These are phyloP conservation scores for Cryptosporidium ryanae DNA, from an alignment of 169 alveolate species.

Conservation along the genomic window DNA sequence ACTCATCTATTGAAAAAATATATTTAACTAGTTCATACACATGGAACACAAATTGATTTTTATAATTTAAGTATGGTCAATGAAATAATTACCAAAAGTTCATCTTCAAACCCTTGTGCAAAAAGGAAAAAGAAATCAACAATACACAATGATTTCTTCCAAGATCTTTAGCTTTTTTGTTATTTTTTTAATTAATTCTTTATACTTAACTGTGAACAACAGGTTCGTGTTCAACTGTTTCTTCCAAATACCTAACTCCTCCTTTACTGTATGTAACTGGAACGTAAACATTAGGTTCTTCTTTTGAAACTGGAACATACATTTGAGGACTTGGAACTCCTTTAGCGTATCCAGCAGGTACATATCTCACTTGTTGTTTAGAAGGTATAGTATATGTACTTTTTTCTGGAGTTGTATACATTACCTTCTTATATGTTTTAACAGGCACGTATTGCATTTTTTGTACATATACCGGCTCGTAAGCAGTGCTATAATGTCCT, in stretches of 20 bases:
- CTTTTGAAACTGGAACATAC: conserved; percentile 73
- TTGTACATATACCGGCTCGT: conserved; percentile 70
- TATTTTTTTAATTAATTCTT: not conserved
- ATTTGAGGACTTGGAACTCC: conserved; percentile 61
- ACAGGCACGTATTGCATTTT: conserved; percentile 62
- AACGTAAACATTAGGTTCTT: conserved; percentile 62
- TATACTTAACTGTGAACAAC: conserved; percentile 17
- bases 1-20: not conserved
- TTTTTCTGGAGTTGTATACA: conserved; percentile 62
- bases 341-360: conserved; percentile 72
- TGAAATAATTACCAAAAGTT: conserved; percentile 50
- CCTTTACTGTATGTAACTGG: conserved; percentile 34
- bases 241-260: conserved; percentile 64
- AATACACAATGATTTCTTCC: conserved; percentile 55
- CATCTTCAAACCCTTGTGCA: conserved; percentile 39
- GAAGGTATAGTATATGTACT: conserved; percentile 61
- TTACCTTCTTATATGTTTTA: conserved; percentile 52
- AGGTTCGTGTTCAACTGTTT: not conserved
- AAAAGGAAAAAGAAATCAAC: conserved; percentile 54
- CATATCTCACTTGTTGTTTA: conserved; percentile 61
- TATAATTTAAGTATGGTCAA: conserved; percentile 50
- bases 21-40: conserved; percentile 25
- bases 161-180: conserved; percentile 30
- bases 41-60: conserved; percentile 44
- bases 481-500: conserved; percentile 45